A percentile compares a stretch with the other conserved stretches of the same genome.
Evolutionary conservation across 306 rosid genomes (phyloP).

Genomic region (Astragalus glycyphyllos): DNA sequence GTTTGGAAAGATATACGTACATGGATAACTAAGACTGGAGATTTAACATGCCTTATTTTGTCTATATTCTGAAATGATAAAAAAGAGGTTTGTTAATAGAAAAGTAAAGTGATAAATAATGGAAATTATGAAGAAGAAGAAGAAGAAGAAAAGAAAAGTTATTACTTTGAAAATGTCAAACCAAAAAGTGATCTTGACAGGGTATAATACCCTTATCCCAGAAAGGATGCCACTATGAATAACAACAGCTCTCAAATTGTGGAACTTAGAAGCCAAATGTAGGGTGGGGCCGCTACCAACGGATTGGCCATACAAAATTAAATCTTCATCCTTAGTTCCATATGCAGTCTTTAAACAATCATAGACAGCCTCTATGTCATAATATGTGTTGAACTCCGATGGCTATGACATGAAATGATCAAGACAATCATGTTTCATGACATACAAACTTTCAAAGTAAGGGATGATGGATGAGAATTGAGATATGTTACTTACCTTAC

Average conservation of each 20-base stretch:
- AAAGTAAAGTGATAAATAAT: conserved; percentile 12
- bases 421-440: not conserved
- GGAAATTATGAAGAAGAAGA: conserved; percentile 18
- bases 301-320: conserved; percentile 91
- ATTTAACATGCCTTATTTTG: conserved; percentile 78
- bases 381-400: conserved; percentile 86
- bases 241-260: conserved; percentile 80
- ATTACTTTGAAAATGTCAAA: conserved; percentile 93
- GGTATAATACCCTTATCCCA: conserved; percentile 85
- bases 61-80: conserved; percentile 78
- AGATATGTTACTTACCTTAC: conserved; percentile 70
- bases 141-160: too few species aligned
- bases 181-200: conserved; percentile 94
- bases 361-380: conserved; percentile 93
- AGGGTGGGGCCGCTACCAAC: conserved; percentile 96
- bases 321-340: conserved; percentile 76
- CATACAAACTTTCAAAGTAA: conserved; percentile 1
- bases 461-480: too few species aligned
- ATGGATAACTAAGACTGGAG: conserved; percentile 88
- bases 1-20: conserved; percentile 54
- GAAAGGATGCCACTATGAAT: conserved; percentile 96
- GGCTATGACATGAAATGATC: conserved; percentile 67
- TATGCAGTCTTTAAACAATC: conserved; percentile 77
- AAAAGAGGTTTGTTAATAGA: conserved; percentile 44
- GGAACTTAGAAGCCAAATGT: conserved; percentile 78